Conservation (phyloP, 2,329 filamentous ascomycete genomes). For the Arthrobotrys conoides region DNA sequence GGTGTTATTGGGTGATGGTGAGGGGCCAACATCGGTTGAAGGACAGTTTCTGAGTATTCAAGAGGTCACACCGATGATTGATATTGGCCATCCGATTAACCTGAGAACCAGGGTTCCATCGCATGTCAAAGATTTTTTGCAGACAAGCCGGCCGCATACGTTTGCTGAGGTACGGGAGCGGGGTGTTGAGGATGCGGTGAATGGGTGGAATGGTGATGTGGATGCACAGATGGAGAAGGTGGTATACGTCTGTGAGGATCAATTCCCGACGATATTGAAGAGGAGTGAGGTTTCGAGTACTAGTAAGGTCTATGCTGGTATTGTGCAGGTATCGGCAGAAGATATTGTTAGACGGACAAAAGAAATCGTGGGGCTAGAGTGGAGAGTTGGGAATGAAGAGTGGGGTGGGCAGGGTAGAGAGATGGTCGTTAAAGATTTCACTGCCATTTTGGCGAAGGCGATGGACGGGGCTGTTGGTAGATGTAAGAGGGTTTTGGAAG, state of each 20-base stretch:
- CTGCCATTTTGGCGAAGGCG: constrained; percentile 55
- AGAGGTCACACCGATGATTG: constrained; percentile 83
- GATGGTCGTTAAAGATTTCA: constrained; percentile 56
- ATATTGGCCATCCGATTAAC: constrained; percentile 85
- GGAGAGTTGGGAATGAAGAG: constrained; percentile 79
- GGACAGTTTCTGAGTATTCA: constrained; percentile 91
- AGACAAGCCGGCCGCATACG: constrained; percentile 67
- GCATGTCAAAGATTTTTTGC: constrained; percentile 85
- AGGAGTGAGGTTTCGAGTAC: constrained; percentile 85
- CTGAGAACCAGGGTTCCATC: constrained; percentile 88
- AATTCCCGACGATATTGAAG: constrained; percentile 90
- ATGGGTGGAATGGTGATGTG: constrained; percentile 61
- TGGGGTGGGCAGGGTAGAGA: constrained; percentile 69
- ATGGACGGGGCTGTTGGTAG: constrained; percentile 65
- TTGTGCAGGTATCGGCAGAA: constrained; percentile 90
- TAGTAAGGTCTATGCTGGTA: constrained; percentile 77
- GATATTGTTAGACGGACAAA: constrained; percentile 90
- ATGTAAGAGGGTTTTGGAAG: constrained; percentile 65
- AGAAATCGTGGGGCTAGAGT: constrained; percentile 83
- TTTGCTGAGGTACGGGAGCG: constrained; percentile 60
- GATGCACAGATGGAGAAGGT: constrained; percentile 74
- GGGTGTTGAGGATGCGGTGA: constrained; percentile 55
- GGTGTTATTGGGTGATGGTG: constrained; percentile 80
- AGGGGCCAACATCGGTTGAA: constrained; percentile 82
- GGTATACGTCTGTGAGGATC: constrained; percentile 84